These are phyloP conservation scores for Trichoderma sp. DNA, from an alignment of 2,329 filamentous ascomycete species.

Conservation along the genomic window DNA sequence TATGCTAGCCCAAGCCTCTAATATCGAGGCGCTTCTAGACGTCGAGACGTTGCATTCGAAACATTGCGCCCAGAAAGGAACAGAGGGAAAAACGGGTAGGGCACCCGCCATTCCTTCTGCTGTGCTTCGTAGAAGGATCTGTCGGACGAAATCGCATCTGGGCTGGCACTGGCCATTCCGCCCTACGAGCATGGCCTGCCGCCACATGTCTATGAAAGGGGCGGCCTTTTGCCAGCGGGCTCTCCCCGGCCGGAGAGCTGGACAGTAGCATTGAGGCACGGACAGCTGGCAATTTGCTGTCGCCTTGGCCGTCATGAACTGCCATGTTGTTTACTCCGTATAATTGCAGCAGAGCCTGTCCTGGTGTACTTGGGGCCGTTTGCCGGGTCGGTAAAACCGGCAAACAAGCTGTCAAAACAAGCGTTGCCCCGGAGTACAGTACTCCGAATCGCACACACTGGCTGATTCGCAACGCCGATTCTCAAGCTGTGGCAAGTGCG, in stretches of 20 bases:
- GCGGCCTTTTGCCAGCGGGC: constrained; percentile 5
- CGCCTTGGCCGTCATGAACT: not conserved
- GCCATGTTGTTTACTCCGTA: not conserved
- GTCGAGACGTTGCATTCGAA: constrained; percentile 26
- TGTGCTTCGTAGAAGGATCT: constrained; percentile 19
- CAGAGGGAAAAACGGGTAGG: constrained; percentile 8
- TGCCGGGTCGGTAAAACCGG: constrained; percentile 14
- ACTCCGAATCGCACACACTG: not conserved
- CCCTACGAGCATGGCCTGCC: constrained; percentile 17
- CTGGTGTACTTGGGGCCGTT: constrained; percentile 17
- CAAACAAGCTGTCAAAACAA: not conserved
- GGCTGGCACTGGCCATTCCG: constrained; percentile 18
- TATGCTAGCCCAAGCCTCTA: constrained; percentile 18
- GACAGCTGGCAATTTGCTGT: not conserved
- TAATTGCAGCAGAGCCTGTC: not conserved
- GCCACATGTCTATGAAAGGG: constrained; percentile 1
- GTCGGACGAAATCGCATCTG: constrained; percentile 27
- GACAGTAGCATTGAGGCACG: not conserved
- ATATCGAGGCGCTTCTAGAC: constrained; percentile 20
- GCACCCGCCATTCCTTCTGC: constrained; percentile 21
- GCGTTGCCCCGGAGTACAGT: not conserved
- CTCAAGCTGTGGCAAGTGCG: not conserved
- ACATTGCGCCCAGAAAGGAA: constrained; percentile 26
- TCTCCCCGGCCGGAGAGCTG: not conserved
- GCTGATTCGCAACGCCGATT: not conserved